phyloP scores from a whole-genome alignment of 1,284 basidiomycete genomes.

The Ceratobasidium sp. region DNA sequence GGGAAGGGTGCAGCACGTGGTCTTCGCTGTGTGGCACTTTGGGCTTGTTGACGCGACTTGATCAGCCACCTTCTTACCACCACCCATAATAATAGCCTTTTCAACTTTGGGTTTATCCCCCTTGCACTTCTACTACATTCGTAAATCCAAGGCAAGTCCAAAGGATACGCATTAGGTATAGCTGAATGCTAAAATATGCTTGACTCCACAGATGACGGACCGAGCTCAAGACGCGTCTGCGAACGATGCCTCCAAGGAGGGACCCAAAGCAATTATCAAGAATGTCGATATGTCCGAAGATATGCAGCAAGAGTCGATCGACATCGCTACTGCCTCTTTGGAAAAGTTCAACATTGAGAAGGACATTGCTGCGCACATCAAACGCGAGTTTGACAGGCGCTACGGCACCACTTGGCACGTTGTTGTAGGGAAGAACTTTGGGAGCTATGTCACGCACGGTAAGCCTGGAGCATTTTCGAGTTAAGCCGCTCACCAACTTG shows the following conservation, averaged over 20 bases:
- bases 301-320: slow-evolving; percentile 94
- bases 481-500: slow-evolving; percentile 10
- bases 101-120: slow-evolving; percentile 12
- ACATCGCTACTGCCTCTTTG: slow-evolving; percentile 86
- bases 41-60: slow-evolving; percentile 40
- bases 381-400: slow-evolving; percentile 95
- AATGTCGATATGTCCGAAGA: slow-evolving; percentile 98
- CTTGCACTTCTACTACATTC: slow-evolving; percentile 5
- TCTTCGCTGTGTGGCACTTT: slow-evolving; percentile 24
- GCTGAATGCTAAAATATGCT: not conserved
- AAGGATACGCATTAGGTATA: not conserved
- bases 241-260: slow-evolving; percentile 18
- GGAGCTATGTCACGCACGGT: slow-evolving; percentile 98
- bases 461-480: slow-evolving; percentile 55
- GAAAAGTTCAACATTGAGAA: slow-evolving; percentile 96
- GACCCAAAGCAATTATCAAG: slow-evolving; percentile 90
- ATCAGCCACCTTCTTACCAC: slow-evolving; percentile 42
- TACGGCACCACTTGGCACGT: slow-evolving; percentile 97
- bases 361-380: slow-evolving; percentile 97
- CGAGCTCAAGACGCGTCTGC: slow-evolving; percentile 43
- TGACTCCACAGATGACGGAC: slow-evolving; percentile 31
- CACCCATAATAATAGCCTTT: slow-evolving; percentile 46
- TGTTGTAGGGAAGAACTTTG: slow-evolving; percentile 98
- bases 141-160: slow-evolving; percentile 13
- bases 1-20: slow-evolving; percentile 41